A percentile compares a stretch with the other conserved stretches of the same genome.
Conservation (phyloP, 441 rosid species). For the Brassica balearica region DNA sequence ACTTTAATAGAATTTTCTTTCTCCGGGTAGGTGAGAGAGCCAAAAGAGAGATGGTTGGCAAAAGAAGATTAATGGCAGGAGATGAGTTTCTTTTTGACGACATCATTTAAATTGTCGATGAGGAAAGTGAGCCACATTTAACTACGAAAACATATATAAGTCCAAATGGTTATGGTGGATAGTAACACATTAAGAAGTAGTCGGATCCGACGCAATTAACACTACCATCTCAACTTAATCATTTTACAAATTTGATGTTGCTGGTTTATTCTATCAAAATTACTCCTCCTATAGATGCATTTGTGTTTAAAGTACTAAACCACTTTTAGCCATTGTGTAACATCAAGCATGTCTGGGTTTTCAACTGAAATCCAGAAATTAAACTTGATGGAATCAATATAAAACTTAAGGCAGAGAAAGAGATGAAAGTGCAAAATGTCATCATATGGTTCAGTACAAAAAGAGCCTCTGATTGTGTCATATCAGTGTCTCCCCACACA, state of each 20-base stretch:
- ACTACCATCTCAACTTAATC: too few relatives aligned
- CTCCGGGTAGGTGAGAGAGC: constrained; percentile 13
- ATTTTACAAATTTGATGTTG: too few relatives aligned
- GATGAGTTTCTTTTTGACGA: not conserved
- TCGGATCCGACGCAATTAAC: too few relatives aligned
- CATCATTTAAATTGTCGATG: not conserved
- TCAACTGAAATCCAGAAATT: not conserved
- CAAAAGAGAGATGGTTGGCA: not conserved
- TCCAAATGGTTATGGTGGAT: not conserved
- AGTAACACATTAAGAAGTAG: not conserved
- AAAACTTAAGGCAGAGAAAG: not conserved
- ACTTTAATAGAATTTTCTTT: not conserved
- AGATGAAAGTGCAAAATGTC: constrained; percentile 10
- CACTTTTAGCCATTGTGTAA: too few relatives aligned
- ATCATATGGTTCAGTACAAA: not conserved
- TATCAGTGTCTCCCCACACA: constrained; percentile 15
- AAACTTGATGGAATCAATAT: not conserved
- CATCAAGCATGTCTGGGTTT: not conserved
- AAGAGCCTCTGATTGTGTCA: not conserved
- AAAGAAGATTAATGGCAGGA: not conserved
- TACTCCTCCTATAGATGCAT: too few relatives aligned
- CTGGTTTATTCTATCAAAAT: too few relatives aligned
- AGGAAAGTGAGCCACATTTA: not conserved
- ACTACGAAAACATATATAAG: not conserved
- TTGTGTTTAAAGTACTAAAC: too few relatives aligned